These are phyloP conservation scores for Spergularia marina DNA, from an alignment of 148 eudicot species.

Conservation along the genomic window DNA sequence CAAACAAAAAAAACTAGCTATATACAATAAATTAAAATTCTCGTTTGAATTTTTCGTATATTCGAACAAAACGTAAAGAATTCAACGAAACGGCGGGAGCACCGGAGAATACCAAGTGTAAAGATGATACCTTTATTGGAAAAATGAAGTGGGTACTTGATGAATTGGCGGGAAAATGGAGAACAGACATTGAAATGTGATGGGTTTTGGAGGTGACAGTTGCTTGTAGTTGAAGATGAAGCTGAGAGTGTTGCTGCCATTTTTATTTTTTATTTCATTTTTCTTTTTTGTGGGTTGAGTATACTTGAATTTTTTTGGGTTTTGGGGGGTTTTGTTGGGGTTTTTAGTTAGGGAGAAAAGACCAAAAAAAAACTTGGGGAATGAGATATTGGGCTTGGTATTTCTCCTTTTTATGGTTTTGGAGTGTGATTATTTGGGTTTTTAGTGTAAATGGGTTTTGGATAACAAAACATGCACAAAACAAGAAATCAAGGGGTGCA, in stretches of 20 bases:
- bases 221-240: conserved; percentile 17
- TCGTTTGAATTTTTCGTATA: too few relatives aligned
- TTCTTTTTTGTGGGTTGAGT: neutral
- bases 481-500: too few relatives aligned
- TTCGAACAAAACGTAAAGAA: too few relatives aligned
- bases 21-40: neutral
- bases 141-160: conserved; percentile 24
- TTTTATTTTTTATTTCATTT: neutral
- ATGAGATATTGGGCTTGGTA: too few relatives aligned
- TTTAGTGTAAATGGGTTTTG: too few relatives aligned
- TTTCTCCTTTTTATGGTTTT: too few relatives aligned
- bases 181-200: neutral
- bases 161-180: conserved; percentile 20
- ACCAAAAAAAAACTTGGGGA: too few relatives aligned
- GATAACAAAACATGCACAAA: too few relatives aligned
- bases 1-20: neutral
- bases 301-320: neutral
- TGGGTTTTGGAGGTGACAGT: conserved; percentile 4
- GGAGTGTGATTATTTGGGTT: too few relatives aligned
- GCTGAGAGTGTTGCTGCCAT: conserved; percentile 27
- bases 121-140: conserved; percentile 28
- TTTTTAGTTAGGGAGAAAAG: neutral
- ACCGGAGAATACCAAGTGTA: neutral
- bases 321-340: neutral
- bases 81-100: neutral